Base-by-base conservation (phyloP, 768 basidiomycete species). In the Clitopilus hobsonii region DNA sequence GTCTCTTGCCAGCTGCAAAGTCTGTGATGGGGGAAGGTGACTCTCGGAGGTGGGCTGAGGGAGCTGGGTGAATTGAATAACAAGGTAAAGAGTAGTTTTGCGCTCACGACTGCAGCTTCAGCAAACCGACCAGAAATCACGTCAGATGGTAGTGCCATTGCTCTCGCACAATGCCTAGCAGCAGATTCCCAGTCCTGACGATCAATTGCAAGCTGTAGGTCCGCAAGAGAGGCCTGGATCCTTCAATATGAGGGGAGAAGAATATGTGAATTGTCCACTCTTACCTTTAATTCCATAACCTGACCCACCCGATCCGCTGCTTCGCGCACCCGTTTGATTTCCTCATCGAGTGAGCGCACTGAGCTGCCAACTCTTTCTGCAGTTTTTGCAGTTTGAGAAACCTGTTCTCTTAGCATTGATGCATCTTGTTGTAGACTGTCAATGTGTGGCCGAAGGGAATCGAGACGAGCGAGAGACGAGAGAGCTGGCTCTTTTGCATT, bases 141-240 rank as follows among this genome's bases (percentile, higher is more conserved):
- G 38, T 88, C 83, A 6, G 72, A 64, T 1, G 94, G 89, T 13
- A 97, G 74, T 0, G 88, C 76, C 89, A 96, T 95, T 1, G 94
- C 96, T 20, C 93, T 78, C 27, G 91, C 85, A 69, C 95, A 96
- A 64, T 93, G 88, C 55, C 93, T 80, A 0, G 94, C 86, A 3
- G 97, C 97, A 2, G 90, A 83, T 67, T 99, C 97, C 97, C 97
- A 99, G 64, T 98, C 97, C 60, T 90, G 83, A 45, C 74, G 75
- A 26, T 89, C 86, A 26, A 98, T 94, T 1, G 96, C 88, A 0
- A 82, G 81, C 81, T 93, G 73, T 8, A 76, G 70, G 29, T 68
- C 71, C 55, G 68, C 57, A 23, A 79, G 62, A 13, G 74, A 79
- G 8, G 73, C 69, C 76, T 79, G 11, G n/a, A 16, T 32, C 16